These are phyloP conservation scores for Vaccinium macrocarpon DNA, from an alignment of 148 eudicot genomes.

Conservation along the genomic window DNA sequence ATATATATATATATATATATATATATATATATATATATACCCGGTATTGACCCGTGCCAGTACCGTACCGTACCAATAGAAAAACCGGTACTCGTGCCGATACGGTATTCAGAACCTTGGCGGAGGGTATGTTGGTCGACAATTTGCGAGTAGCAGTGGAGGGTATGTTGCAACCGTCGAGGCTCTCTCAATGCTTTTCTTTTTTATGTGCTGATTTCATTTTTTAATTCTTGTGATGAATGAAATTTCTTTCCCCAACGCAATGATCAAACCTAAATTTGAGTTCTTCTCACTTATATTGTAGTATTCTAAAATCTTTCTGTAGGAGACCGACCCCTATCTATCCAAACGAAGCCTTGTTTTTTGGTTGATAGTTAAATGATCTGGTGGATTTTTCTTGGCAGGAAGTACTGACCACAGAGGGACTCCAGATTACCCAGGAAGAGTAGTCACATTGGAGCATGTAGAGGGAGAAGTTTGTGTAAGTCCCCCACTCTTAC, in stretches of 20 bases:
- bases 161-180: no score
- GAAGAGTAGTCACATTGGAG: slow-evolving; percentile 93
- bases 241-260: neutral
- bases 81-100: no score
- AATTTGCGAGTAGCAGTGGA: no score
- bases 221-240: no score
- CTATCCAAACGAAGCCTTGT: neutral
- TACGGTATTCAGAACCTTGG: no score
- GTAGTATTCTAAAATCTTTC: neutral
- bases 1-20: no score
- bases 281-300: neutral
- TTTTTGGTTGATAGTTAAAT: neutral
- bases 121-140: no score
- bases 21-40: no score
- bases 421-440: slow-evolving; percentile 89
- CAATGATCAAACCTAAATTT: neutral
- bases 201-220: no score
- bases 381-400: neutral
- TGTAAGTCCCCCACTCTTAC: slow-evolving; percentile 37
- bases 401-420: slow-evolving; percentile 97
- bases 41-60: no score
- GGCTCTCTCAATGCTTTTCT: no score
- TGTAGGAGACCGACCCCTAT: neutral
- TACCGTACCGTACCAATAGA: no score
- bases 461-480: slow-evolving; percentile 76